These are phyloP conservation scores for Tolypocladium ovalisporum DNA, from an alignment of 2,329 filamentous ascomycete species.

Conservation along the genomic window DNA sequence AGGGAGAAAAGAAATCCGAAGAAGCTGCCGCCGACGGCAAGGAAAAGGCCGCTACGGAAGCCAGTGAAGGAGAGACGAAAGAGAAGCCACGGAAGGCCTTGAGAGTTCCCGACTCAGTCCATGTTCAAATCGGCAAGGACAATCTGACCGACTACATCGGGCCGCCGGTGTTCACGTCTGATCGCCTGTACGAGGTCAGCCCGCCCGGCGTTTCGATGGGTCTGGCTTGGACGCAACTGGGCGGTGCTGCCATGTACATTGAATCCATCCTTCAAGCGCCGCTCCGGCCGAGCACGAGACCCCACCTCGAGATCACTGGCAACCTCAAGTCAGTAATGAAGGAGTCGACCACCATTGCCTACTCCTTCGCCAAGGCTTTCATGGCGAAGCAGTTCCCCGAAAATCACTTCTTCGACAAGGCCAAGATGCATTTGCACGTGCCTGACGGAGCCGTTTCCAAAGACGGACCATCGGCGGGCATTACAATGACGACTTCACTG, in stretches of 20 bases:
- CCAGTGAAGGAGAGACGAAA: conserved; percentile 32
- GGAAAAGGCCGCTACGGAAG: conserved; percentile 16
- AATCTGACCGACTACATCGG: conserved; percentile 96
- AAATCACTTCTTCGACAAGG: conserved; percentile 94
- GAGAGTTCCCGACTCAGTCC: conserved; percentile 75
- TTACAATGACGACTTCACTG: conserved; percentile 95
- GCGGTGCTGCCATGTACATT: conserved; percentile 90
- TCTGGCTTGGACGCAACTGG: conserved; percentile 95
- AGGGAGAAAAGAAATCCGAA: conserved; percentile 57
- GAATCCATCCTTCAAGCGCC: conserved; percentile 89
- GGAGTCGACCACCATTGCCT: conserved; percentile 88
- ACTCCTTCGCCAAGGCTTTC: conserved; percentile 86
- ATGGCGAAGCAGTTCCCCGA: conserved; percentile 77
- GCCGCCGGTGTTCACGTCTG: conserved; percentile 88
- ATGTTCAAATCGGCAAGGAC: conserved; percentile 76
- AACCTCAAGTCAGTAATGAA: conserved; percentile 98
- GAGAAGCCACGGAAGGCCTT: conserved; percentile 65
- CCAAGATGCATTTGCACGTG: conserved; percentile 89
- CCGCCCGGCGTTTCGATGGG: conserved; percentile 96
- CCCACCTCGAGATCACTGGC: conserved; percentile 81
- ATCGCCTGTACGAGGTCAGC: conserved; percentile 87
- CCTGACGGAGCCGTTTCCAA: conserved; percentile 94
- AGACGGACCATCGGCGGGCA: conserved; percentile 84
- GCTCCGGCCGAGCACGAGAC: conserved; percentile 60
- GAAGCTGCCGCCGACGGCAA: conserved; percentile 30